phyloP scores from a whole-genome alignment of 768 basidiomycete genomes.

The Sarcodon sp. region DNA sequence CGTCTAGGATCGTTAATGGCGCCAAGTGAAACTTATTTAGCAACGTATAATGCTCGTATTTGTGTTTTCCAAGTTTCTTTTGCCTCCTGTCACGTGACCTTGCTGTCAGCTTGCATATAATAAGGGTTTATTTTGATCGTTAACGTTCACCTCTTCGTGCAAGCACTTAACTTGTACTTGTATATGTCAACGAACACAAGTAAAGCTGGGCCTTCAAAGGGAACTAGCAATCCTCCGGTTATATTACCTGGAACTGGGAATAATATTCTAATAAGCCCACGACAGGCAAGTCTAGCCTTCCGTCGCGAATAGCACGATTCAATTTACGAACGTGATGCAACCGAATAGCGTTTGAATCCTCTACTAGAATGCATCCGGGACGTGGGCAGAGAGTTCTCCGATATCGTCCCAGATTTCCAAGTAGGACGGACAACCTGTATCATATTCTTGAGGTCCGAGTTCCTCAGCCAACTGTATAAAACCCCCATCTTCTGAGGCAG shows the following conservation, averaged over 20 bases:
- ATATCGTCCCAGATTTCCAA: conserved; percentile 90
- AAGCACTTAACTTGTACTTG: too few species aligned
- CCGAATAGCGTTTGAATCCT: conserved; percentile 66
- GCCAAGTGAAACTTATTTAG: too few species aligned
- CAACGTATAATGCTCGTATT: too few species aligned
- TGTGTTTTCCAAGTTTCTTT: too few species aligned
- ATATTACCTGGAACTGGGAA: conserved; percentile 19
- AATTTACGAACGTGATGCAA: not conserved
- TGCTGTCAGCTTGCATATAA: too few species aligned
- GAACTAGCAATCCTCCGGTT: conserved; percentile 15
- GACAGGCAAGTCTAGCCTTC: conserved; percentile 11
- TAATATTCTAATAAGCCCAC: conserved; percentile 20
- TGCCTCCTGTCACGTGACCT: too few species aligned
- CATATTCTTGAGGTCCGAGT: conserved; percentile 70
- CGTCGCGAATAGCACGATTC: not conserved
- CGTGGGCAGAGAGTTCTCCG: conserved; percentile 89
- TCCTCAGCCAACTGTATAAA: not conserved
- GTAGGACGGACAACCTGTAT: conserved; percentile 91
- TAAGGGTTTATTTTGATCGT: too few species aligned
- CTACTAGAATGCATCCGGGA: conserved; percentile 79
- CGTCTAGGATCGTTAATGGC: too few species aligned
- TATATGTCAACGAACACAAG: too few species aligned
- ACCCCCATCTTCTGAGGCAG: not conserved
- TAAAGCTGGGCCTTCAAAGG: too few species aligned
- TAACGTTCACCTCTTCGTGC: too few species aligned